Conservation (phyloP, 2,329 filamentous ascomycete genomes). For the Septoria linicola region DNA sequence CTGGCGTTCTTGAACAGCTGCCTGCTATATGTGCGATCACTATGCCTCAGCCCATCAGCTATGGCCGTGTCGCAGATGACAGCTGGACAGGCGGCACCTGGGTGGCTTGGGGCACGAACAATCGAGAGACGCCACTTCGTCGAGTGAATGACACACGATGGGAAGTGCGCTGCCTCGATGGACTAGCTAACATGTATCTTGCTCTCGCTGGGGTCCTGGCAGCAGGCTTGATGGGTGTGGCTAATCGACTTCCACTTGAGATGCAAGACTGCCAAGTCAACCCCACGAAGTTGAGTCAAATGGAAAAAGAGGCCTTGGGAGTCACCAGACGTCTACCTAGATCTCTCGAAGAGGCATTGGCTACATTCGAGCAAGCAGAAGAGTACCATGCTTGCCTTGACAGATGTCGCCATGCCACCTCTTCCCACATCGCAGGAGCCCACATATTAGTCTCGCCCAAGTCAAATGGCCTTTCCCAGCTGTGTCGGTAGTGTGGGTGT, state of each 20-base stretch:
- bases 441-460: no score
- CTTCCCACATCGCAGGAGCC: no score
- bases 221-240: slow-evolving; percentile 59
- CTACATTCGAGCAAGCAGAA: slow-evolving; percentile 47
- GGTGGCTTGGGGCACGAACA: slow-evolving; percentile 79
- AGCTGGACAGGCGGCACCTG: slow-evolving; percentile 75
- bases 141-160: slow-evolving; percentile 52
- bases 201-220: slow-evolving; percentile 61
- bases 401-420: no score
- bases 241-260: slow-evolving; percentile 44
- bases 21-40: slow-evolving; percentile 67
- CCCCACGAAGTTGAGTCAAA: slow-evolving; percentile 51
- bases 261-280: slow-evolving; percentile 58
- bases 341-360: slow-evolving; percentile 56
- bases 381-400: no score
- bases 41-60: slow-evolving; percentile 65
- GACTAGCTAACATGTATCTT: slow-evolving; percentile 75
- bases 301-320: slow-evolving; percentile 53
- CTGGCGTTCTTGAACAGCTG: slow-evolving; percentile 68
- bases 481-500: no score
- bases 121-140: slow-evolving; percentile 71
- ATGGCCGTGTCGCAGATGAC: slow-evolving; percentile 67
- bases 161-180: slow-evolving; percentile 78
- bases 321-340: slow-evolving; percentile 57
- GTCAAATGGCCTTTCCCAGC: no score